Evolutionary conservation across 768 basidiomycete species (phyloP).

Genomic region (Crucibulum laeve): DNA sequence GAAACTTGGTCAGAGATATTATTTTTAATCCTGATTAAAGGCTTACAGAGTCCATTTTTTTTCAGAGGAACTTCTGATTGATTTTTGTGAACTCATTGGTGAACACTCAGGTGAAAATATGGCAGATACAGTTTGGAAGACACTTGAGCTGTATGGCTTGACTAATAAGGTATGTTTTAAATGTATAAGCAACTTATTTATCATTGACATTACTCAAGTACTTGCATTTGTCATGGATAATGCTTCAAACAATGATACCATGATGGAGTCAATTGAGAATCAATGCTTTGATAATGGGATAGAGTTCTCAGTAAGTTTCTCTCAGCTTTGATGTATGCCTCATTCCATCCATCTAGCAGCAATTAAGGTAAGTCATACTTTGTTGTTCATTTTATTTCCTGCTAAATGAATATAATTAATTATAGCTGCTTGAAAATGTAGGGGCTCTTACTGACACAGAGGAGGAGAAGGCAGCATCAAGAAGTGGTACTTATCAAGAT

Average conservation of each 20-base stretch:
- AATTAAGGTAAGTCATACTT: conserved; percentile 18
- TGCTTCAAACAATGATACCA: not conserved
- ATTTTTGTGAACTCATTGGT: conserved; percentile 21
- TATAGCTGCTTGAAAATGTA: conserved; percentile 21
- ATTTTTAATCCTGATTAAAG: not conserved
- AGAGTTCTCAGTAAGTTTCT: not conserved
- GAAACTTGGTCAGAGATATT: conserved; percentile 9
- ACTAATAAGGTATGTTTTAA: conserved; percentile 3
- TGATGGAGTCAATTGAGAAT: not conserved
- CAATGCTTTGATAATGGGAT: not conserved
- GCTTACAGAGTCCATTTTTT: not conserved
- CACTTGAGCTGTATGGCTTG: conserved; percentile 11
- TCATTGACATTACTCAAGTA: too few relatives aligned
- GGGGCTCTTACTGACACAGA: conserved; percentile 12
- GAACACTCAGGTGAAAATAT: conserved; percentile 22
- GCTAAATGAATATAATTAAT: not conserved
- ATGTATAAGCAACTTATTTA: not conserved
- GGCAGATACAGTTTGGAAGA: conserved; percentile 16
- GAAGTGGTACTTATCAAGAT: conserved; percentile 9
- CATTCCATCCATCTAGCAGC: conserved; percentile 21
- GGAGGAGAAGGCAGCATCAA: conserved; percentile 4
- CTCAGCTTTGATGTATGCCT: conserved; percentile 19
- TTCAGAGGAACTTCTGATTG: conserved; percentile 20
- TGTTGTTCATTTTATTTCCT: not conserved
- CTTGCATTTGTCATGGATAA: not conserved